Conservation (phyloP, 768 basidiomycete genomes). For the Xerocomellus intermedius region DNA sequence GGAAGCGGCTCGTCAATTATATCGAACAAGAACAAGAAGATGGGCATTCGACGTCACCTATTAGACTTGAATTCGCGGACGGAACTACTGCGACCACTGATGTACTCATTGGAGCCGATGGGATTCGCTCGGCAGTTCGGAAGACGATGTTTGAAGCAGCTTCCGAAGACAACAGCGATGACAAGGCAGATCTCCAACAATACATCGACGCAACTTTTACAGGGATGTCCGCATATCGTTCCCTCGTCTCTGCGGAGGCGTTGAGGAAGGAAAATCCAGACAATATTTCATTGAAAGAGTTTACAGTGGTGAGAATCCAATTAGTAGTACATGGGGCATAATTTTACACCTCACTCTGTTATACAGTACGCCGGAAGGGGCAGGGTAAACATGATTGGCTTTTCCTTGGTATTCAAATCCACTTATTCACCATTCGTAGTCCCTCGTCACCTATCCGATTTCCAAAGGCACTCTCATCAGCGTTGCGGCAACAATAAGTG, state of each 20-base stretch:
- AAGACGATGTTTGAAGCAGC: slow-evolving; percentile 22
- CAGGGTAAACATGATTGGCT: background rate
- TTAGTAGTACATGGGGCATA: too few species aligned
- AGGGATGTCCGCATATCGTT: slow-evolving; percentile 41
- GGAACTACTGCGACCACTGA: slow-evolving; percentile 32
- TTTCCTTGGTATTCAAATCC: background rate
- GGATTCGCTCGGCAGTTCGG: slow-evolving; percentile 35
- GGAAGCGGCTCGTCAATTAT: slow-evolving; percentile 24
- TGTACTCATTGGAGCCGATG: slow-evolving; percentile 47
- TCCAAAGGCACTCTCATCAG: slow-evolving; percentile 38
- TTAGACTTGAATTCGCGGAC: slow-evolving; percentile 14
- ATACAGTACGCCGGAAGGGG: slow-evolving; percentile 15
- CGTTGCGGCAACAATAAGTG: slow-evolving; percentile 30
- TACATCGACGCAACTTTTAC: slow-evolving; percentile 37
- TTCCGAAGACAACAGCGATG: background rate
- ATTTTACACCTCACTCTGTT: slow-evolving; percentile 6
- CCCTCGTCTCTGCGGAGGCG: slow-evolving; percentile 34
- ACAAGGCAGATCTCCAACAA: slow-evolving; percentile 3
- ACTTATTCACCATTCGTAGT: slow-evolving; percentile 25
- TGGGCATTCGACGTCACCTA: slow-evolving; percentile 28
- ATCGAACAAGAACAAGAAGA: background rate
- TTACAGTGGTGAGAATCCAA: slow-evolving; percentile 21
- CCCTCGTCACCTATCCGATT: slow-evolving; percentile 40
- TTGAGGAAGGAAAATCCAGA: slow-evolving; percentile 27
- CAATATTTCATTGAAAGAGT: slow-evolving; percentile 17